Evolutionary conservation across 371 early-diverging fungal genomes (phyloP).

Genomic region (Rhizopus delemar): DNA sequence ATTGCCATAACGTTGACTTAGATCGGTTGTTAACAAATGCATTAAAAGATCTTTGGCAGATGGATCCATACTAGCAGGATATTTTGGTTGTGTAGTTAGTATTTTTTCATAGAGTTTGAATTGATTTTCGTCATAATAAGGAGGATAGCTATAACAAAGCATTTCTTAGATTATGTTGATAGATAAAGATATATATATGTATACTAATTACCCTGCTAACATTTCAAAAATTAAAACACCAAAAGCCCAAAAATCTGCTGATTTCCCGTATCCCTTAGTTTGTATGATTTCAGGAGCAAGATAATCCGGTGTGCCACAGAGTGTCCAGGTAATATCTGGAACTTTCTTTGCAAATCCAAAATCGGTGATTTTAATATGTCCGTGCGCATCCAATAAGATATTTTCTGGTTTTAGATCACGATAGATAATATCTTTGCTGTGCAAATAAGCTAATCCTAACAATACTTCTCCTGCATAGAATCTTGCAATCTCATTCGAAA

Average conservation of each 20-base stretch:
- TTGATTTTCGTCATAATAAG: conserved; percentile 94
- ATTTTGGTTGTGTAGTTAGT: conserved; percentile 73
- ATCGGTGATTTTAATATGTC: conserved; percentile 98
- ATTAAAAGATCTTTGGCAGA: conserved; percentile 85
- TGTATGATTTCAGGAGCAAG: conserved; percentile 93
- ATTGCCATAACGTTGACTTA: conserved; percentile 87
- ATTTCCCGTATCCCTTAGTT: conserved; percentile 85
- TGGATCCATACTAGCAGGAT: conserved; percentile 82
- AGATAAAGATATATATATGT: background rate
- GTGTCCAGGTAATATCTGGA: conserved; percentile 89
- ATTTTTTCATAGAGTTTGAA: conserved; percentile 93
- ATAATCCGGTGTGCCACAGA: conserved; percentile 99
- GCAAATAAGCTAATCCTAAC: conserved; percentile 85
- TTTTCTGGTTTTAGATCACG: conserved; percentile 97
- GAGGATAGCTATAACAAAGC: conserved; percentile 61
- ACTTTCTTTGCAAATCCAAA: conserved; percentile 99
- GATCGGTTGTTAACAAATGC: conserved; percentile 80
- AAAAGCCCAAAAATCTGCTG: conserved; percentile 92
- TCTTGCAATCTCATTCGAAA: conserved; percentile 85
- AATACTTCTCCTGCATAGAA: conserved; percentile 79
- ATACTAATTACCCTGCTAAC: conserved; percentile 64
- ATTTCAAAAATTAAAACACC: conserved; percentile 95
- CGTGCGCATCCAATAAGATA: conserved; percentile 84
- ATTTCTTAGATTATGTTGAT: background rate
- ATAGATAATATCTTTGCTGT: conserved; percentile 87